phyloP scores from a whole-genome alignment of 192 early-diverging fungal genomes.

The Glomus cerebriforme region DNA sequence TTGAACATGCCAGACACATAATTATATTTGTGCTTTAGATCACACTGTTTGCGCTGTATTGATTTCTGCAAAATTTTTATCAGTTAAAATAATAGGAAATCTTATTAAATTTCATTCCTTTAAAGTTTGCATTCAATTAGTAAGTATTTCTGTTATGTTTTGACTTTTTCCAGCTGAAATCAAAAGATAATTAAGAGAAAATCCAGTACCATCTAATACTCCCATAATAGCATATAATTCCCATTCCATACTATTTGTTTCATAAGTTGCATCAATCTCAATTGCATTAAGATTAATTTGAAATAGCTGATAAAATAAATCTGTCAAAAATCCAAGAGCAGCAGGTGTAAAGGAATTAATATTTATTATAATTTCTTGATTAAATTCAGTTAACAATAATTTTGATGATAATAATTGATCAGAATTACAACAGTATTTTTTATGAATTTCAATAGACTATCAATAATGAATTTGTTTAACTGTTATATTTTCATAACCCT shows the following conservation, averaged over 20 bases:
- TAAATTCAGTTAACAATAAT: too few species aligned
- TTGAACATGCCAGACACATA: neutral
- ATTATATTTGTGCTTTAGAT: neutral
- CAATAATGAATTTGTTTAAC: conserved; percentile 11
- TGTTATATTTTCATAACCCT: neutral
- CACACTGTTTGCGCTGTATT: neutral
- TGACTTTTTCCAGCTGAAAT: neutral
- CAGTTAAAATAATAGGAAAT: neutral
- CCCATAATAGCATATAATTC: conserved; percentile 8
- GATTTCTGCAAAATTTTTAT: conserved; percentile 7
- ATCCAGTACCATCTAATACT: neutral
- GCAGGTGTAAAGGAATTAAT: neutral
- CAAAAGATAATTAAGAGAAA: conserved; percentile 9
- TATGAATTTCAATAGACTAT: neutral
- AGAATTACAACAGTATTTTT: neutral
- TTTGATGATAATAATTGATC: neutral
- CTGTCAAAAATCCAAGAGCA: conserved; percentile 5
- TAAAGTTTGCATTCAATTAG: neutral
- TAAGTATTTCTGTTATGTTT: neutral
- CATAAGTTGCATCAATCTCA: neutral
- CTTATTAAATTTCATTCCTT: neutral
- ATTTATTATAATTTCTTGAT: neutral
- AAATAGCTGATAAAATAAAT: neutral
- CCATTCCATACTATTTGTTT: neutral
- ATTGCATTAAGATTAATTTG: neutral